These are phyloP conservation scores for Candida tibetensis DNA, from an alignment of 805 yeast species.

Conservation along the genomic window DNA sequence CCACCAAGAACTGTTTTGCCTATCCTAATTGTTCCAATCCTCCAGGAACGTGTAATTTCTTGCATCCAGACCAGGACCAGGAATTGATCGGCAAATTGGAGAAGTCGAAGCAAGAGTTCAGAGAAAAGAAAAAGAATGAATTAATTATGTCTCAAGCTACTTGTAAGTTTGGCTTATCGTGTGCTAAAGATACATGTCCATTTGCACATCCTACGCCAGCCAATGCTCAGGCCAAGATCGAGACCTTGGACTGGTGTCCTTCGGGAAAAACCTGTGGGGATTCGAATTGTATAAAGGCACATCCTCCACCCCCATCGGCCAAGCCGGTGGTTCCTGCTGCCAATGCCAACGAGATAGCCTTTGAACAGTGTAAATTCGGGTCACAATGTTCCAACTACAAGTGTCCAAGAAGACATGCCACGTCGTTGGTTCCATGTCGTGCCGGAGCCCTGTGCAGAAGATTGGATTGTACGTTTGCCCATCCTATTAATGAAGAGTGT, in stretches of 20 bases:
- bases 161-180: constrained; percentile 74
- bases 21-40: constrained; percentile 77
- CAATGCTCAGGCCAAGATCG: constrained; percentile 68
- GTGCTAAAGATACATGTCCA: constrained; percentile 78
- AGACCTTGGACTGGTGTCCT: constrained; percentile 72
- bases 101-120: constrained; percentile 52
- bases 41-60: constrained; percentile 76
- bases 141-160: constrained; percentile 40
- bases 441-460: constrained; percentile 77
- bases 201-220: constrained; percentile 93
- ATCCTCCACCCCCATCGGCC: constrained; percentile 65
- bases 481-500: constrained; percentile 77
- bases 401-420: constrained; percentile 86
- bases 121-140: constrained; percentile 36
- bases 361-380: constrained; percentile 85
- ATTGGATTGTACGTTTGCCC: constrained; percentile 78
- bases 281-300: constrained; percentile 66
- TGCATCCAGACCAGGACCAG: constrained; percentile 85
- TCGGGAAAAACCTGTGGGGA: constrained; percentile 64
- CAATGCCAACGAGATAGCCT: constrained; percentile 41
- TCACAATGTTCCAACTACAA: constrained; percentile 68
- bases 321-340: constrained; percentile 24
- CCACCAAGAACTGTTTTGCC: constrained; percentile 68
- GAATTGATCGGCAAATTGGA: constrained; percentile 67
- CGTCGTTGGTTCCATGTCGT: constrained; percentile 70